A percentile compares a stretch with the other conserved stretches of the same genome.
These are phyloP conservation scores for Actinidia polygama DNA, from an alignment of 179 eudicot species.

Conservation along the genomic window DNA sequence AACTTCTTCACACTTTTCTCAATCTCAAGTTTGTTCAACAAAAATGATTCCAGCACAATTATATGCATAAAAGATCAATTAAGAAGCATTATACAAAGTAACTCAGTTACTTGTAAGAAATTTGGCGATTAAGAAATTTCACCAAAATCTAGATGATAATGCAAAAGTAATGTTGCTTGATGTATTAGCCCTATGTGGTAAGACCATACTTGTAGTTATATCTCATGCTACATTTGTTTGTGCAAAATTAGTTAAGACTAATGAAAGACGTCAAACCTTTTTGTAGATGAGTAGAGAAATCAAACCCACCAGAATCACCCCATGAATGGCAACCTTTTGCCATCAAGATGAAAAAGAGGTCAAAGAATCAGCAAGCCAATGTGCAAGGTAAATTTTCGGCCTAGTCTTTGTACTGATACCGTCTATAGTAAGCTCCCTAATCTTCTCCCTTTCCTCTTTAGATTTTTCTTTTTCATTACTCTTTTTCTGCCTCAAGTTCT, in stretches of 20 bases:
- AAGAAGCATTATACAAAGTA: constrained; percentile 27
- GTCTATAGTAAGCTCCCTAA: constrained; percentile 45
- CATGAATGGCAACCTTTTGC: constrained; percentile 59
- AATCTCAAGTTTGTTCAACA: constrained; percentile 54
- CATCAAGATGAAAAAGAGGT: constrained; percentile 57
- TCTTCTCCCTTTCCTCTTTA: constrained; percentile 62
- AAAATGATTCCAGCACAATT: background rate
- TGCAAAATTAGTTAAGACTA: background rate
- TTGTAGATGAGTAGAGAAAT: constrained; percentile 62
- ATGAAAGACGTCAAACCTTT: constrained; percentile 32
- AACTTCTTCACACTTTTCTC: constrained; percentile 52
- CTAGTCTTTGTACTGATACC: constrained; percentile 61
- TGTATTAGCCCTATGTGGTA: constrained; percentile 58
- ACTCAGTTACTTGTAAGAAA: constrained; percentile 13
- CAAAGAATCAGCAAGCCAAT: constrained; percentile 64
- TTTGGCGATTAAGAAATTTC: constrained; percentile 45
- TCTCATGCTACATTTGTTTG: constrained; percentile 48
- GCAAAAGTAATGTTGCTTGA: constrained; percentile 64
- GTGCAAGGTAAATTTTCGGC: constrained; percentile 67
- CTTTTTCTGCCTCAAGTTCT: constrained; percentile 49
- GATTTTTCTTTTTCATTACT: constrained; percentile 49
- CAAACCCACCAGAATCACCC: constrained; percentile 64
- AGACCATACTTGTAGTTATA: constrained; percentile 55
- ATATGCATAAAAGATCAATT: background rate
- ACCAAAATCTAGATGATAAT: constrained; percentile 36